phyloP scores from a whole-genome alignment of 768 basidiomycete species.

The Postia placenta region DNA sequence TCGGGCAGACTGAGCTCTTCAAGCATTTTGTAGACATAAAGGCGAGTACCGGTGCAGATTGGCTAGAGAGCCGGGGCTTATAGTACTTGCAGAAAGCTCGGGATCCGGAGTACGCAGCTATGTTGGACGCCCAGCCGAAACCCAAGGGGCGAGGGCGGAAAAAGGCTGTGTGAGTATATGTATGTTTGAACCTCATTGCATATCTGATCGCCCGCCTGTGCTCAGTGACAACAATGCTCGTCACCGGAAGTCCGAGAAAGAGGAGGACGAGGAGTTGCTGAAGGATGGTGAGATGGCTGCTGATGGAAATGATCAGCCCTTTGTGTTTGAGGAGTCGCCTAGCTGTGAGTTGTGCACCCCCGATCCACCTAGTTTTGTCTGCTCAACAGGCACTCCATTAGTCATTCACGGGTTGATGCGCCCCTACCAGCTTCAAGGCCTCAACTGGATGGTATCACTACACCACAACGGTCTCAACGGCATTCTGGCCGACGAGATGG shows the following conservation, averaged over 20 bases:
- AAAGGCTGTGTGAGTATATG: constrained; percentile 59
- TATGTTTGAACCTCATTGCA: no score
- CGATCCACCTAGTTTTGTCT: constrained; percentile 4
- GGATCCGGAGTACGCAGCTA: constrained; percentile 88
- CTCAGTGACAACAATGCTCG: constrained; percentile 71
- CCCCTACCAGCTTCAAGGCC: constrained; percentile 89
- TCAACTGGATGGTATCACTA: constrained; percentile 96
- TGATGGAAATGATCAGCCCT: constrained; percentile 84
- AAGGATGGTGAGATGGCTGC: constrained; percentile 78
- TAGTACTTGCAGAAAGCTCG: constrained; percentile 61
- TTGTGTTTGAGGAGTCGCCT: constrained; percentile 92
- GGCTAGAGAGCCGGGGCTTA: background rate
- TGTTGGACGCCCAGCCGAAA: constrained; percentile 84
- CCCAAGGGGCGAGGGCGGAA: constrained; percentile 82
- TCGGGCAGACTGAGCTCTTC: constrained; percentile 97
- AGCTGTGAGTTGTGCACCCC: constrained; percentile 52
- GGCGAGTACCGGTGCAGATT: constrained; percentile 33
- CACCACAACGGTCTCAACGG: constrained; percentile 97
- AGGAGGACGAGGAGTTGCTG: constrained; percentile 94
- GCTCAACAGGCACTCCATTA: constrained; percentile 22
- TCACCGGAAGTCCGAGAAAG: constrained; percentile 94
- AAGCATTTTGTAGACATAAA: constrained; percentile 98
- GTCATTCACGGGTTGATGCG: constrained; percentile 90
- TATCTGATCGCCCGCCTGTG: background rate
- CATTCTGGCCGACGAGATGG: constrained; percentile 98